These are phyloP conservation scores for Amanita subjunquillea DNA, from an alignment of 768 basidiomycete species.

Conservation along the genomic window DNA sequence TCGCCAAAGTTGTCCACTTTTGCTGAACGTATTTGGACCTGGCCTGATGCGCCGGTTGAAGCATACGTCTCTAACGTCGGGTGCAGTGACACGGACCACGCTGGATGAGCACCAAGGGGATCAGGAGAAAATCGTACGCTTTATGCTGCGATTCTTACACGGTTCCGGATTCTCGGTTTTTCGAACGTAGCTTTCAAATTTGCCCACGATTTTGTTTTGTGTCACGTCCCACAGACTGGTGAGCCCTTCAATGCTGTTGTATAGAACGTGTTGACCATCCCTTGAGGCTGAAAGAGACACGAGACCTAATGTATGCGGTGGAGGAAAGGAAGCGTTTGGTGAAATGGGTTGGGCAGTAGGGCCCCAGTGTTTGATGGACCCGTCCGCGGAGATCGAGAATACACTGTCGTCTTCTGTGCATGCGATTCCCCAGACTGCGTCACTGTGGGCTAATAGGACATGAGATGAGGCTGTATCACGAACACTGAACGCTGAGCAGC, in stretches of 20 bases:
- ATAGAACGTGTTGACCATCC: slow-evolving; percentile 56
- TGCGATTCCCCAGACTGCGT: slow-evolving; percentile 68
- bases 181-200: slow-evolving; percentile 64
- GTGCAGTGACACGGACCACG: slow-evolving; percentile 79
- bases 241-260: slow-evolving; percentile 79
- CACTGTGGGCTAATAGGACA: slow-evolving; percentile 53
- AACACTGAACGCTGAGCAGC: slow-evolving; percentile 16
- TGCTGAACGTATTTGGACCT: slow-evolving; percentile 65
- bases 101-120: slow-evolving; percentile 21
- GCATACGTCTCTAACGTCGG: slow-evolving; percentile 68
- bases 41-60: slow-evolving; percentile 63
- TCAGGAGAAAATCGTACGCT: too few species aligned
- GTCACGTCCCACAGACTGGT: slow-evolving; percentile 68
- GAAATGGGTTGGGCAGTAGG: slow-evolving; percentile 1
- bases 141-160: slow-evolving; percentile 32
- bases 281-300: slow-evolving; percentile 68
- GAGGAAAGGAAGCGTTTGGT: slow-evolving; percentile 34
- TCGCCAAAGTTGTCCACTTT: slow-evolving; percentile 57
- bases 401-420: slow-evolving; percentile 62
- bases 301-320: slow-evolving; percentile 78
- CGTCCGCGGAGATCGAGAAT: slow-evolving; percentile 71
- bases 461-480: slow-evolving; percentile 17
- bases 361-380: slow-evolving; percentile 65
- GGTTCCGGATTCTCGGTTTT: slow-evolving; percentile 52
- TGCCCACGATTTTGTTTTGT: slow-evolving; percentile 48